phyloP scores from a whole-genome alignment of 2,329 filamentous ascomycete genomes.

The Tolypocladium paradoxum region DNA sequence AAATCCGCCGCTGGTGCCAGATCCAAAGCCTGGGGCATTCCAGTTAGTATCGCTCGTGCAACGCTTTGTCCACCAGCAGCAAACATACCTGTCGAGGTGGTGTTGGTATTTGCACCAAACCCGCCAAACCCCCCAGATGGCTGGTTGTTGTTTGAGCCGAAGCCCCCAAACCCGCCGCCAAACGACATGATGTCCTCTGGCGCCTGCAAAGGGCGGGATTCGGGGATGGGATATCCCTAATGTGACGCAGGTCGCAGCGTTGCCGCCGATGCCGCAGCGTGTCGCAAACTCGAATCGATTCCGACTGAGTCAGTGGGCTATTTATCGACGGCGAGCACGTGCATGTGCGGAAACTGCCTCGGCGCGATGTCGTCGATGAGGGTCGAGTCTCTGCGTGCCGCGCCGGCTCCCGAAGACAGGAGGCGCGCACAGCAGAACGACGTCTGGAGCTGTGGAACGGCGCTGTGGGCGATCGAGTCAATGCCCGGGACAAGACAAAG shows the following conservation, averaged over 20 bases:
- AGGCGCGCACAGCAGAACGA: background rate
- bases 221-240: background rate
- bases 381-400: background rate
- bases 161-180: constrained; percentile 43
- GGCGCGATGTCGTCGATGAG: background rate
- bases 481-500: constrained; percentile 1
- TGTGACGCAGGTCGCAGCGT: background rate
- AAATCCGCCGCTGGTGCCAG: constrained; percentile 28
- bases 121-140: constrained; percentile 41
- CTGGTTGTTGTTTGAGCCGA: constrained; percentile 42
- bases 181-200: constrained; percentile 39
- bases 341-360: background rate
- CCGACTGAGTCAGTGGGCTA: background rate
- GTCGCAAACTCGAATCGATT: background rate
- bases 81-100: constrained; percentile 41
- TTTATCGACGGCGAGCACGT: background rate
- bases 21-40: constrained; percentile 18
- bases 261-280: background rate
- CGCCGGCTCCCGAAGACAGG: background rate
- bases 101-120: constrained; percentile 36
- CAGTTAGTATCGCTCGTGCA: constrained; percentile 13
- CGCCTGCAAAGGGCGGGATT: constrained; percentile 1
- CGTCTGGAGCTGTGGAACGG: background rate
- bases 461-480: background rate
- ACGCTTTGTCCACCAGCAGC: constrained; percentile 4